Conservation (phyloP, 2,329 filamentous ascomycete genomes). For the Clarireedia paspali region DNA sequence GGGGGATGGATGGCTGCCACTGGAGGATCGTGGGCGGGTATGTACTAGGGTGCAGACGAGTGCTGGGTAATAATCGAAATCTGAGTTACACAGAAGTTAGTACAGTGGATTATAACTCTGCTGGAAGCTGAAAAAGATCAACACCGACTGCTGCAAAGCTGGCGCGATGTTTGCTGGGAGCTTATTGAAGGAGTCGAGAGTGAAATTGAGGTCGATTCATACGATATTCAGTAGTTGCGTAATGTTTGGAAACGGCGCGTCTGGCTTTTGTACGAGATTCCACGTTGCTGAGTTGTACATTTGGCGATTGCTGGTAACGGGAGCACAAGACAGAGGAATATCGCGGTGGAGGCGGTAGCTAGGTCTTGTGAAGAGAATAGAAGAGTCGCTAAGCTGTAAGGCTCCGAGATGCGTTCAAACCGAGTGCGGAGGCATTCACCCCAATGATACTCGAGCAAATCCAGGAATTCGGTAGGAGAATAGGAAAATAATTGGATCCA, state of each 20-base stretch:
- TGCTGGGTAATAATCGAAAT: conserved; percentile 16
- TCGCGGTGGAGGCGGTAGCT: conserved; percentile 1
- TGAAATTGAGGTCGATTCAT: not conserved
- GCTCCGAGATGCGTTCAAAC: conserved; percentile 15
- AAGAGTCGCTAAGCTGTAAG: conserved; percentile 9
- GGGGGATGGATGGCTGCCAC: conserved; percentile 16
- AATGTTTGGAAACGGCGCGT: conserved; percentile 8
- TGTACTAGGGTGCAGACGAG: conserved; percentile 20
- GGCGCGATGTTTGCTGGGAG: not conserved
- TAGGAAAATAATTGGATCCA: conserved; percentile 13
- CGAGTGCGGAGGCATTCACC: conserved; percentile 9
- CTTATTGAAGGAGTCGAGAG: not conserved
- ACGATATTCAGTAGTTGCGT: not conserved
- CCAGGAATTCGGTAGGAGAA: conserved; percentile 14
- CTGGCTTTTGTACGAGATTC: conserved; percentile 11
- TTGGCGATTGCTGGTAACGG: conserved; percentile 6
- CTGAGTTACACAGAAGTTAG: conserved; percentile 7
- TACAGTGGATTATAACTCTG: not conserved
- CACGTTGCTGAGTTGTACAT: conserved; percentile 22
- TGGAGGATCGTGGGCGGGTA: conserved; percentile 19
- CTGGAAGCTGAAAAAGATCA: not conserved
- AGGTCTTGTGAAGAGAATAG: not conserved
- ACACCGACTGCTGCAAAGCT: not conserved
- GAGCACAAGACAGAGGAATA: not conserved
- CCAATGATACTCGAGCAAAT: conserved; percentile 12